Conservation (phyloP, 495 filamentous ascomycete species). For the Penicillium tannophilum region DNA sequence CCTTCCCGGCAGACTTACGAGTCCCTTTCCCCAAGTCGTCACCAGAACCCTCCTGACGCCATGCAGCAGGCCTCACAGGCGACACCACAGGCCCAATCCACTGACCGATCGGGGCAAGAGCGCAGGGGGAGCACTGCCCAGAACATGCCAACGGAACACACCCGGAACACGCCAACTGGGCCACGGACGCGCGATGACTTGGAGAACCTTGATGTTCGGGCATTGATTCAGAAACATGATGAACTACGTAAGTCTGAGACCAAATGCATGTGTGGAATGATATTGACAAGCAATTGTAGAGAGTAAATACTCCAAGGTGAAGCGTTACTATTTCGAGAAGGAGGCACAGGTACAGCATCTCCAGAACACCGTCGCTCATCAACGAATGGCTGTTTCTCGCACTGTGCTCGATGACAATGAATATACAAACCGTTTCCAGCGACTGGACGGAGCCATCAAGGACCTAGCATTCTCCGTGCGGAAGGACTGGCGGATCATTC, state of each 20-base stretch:
- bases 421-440: constrained; percentile 85
- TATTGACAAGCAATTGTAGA: constrained; percentile 50
- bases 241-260: constrained; percentile 61
- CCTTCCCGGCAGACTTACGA: constrained; percentile 63
- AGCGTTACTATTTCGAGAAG: constrained; percentile 95
- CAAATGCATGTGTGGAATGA: not conserved
- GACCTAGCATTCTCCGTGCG: constrained; percentile 94
- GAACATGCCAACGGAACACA: constrained; percentile 41
- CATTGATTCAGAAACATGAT: constrained; percentile 54
- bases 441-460: constrained; percentile 91
- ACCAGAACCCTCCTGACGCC: constrained; percentile 35
- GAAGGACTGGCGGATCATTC: constrained; percentile 84
- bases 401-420: constrained; percentile 96
- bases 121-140: constrained; percentile 26
- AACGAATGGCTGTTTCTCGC: constrained; percentile 89
- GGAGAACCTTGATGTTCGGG: constrained; percentile 49
- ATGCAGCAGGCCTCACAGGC: constrained; percentile 34
- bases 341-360: constrained; percentile 91
- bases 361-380: constrained; percentile 94
- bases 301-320: constrained; percentile 96
- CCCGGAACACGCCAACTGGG: constrained; percentile 64
- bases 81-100: constrained; percentile 17
- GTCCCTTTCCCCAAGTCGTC: constrained; percentile 37
- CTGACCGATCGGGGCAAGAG: constrained; percentile 17
- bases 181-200: constrained; percentile 54